Evolutionary conservation across 257 asterid species (phyloP).

Genomic region (Solanum chaucha): DNA sequence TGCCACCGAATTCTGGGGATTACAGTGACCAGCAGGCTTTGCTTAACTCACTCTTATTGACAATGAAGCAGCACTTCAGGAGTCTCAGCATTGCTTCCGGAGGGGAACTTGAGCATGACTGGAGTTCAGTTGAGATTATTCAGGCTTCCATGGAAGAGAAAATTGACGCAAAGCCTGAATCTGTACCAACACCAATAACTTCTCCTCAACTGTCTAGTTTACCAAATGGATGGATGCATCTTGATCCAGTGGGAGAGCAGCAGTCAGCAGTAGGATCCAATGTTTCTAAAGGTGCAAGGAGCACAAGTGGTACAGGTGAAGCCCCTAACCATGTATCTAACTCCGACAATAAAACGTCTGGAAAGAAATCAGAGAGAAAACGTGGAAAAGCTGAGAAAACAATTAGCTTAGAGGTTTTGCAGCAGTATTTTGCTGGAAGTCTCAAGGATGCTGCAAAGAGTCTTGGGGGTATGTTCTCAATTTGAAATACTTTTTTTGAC

Average conservation of each 20-base stretch:
- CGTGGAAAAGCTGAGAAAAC: constrained; percentile 90
- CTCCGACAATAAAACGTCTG: constrained; percentile 24
- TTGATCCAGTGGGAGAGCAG: constrained; percentile 25
- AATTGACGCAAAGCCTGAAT: constrained; percentile 21
- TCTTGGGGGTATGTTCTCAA: constrained; percentile 62
- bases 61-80: constrained; percentile 66
- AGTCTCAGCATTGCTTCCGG: constrained; percentile 84
- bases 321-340: constrained; percentile 21
- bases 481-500: not conserved
- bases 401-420: constrained; percentile 76
- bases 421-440: constrained; percentile 80
- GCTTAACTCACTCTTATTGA: constrained; percentile 54
- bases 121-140: constrained; percentile 61
- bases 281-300: constrained; percentile 23
- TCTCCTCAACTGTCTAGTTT: constrained; percentile 23
- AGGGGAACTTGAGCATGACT: constrained; percentile 50
- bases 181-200: constrained; percentile 10
- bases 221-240: constrained; percentile 24
- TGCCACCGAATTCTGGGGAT: constrained; percentile 12
- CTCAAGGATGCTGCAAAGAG: constrained; percentile 89
- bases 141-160: constrained; percentile 40
- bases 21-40: constrained; percentile 39
- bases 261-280: constrained; percentile 16
- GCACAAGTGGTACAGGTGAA: constrained; percentile 18
- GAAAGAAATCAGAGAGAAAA: constrained; percentile 65